A percentile compares a stretch with the other conserved stretches of the same genome.
phyloP scores from a whole-genome alignment of 257 asterid genomes.

The Solanum commersonii region DNA sequence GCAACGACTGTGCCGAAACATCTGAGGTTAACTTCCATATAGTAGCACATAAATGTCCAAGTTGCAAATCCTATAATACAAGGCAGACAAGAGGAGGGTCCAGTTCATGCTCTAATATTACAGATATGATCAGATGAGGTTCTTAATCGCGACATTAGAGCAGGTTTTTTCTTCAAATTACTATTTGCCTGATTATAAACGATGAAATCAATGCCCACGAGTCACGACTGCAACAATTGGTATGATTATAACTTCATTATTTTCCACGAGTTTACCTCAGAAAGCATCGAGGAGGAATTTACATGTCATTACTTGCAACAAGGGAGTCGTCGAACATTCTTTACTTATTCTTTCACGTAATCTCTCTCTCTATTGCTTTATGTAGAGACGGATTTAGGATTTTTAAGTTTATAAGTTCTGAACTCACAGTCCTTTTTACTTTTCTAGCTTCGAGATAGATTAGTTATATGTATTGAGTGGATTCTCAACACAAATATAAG shows the following conservation, averaged over 20 bases:
- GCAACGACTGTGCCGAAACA: slow-evolving; percentile 63
- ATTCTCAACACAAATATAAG: not conserved
- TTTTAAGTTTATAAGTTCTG: not conserved
- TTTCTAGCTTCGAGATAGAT: not conserved
- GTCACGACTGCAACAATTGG: not conserved
- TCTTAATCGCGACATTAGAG: not conserved
- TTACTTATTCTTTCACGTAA: not conserved
- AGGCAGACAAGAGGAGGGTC: slow-evolving; percentile 44
- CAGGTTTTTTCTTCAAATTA: not conserved
- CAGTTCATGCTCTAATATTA: slow-evolving; percentile 2
- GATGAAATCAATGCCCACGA: not conserved
- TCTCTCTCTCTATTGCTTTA: not conserved
- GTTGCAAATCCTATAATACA: slow-evolving; percentile 61
- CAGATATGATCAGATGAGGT: slow-evolving; percentile 22
- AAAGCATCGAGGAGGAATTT: not conserved
- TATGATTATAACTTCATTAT: not conserved
- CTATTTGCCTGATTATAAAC: not conserved
- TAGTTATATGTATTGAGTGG: not conserved
- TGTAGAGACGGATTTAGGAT: not conserved
- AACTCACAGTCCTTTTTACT: not conserved
- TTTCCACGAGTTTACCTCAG: not conserved
- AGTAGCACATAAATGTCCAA: slow-evolving; percentile 44
- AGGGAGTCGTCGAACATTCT: not conserved
- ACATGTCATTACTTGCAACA: not conserved
- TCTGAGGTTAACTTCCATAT: slow-evolving; percentile 52